phyloP scores from a whole-genome alignment of 2,329 filamentous ascomycete species.

The Purpureocillium lavendulum region DNA sequence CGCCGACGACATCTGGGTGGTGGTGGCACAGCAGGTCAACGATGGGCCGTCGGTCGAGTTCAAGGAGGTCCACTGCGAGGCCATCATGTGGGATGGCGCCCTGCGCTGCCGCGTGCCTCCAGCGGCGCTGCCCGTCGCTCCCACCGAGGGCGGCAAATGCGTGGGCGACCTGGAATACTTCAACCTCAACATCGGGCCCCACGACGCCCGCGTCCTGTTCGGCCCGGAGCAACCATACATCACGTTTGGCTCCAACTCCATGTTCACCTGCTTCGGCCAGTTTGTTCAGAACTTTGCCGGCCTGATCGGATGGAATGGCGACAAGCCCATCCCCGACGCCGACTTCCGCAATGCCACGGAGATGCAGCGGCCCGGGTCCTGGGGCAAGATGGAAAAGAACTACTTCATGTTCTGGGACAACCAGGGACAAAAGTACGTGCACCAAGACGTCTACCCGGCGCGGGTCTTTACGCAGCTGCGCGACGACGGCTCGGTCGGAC shows the following conservation, averaged over 20 bases:
- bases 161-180: slow-evolving; percentile 32
- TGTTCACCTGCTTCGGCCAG: slow-evolving; percentile 46
- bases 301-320: slow-evolving; percentile 34
- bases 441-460: slow-evolving; percentile 42
- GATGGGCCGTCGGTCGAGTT: slow-evolving; percentile 20
- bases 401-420: slow-evolving; percentile 54
- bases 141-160: slow-evolving; percentile 36
- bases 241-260: slow-evolving; percentile 48
- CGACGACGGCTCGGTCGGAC: slow-evolving; percentile 35
- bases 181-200: slow-evolving; percentile 39
- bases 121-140: slow-evolving; percentile 33
- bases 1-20: slow-evolving; percentile 36
- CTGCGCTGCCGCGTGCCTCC: slow-evolving; percentile 34
- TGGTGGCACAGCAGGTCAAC: slow-evolving; percentile 38
- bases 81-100: slow-evolving; percentile 31
- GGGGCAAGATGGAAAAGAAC: slow-evolving; percentile 46
- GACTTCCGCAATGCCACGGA: slow-evolving; percentile 38
- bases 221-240: slow-evolving; percentile 41
- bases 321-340: slow-evolving; percentile 9
- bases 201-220: slow-evolving; percentile 50
- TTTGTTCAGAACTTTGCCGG: slow-evolving; percentile 46
- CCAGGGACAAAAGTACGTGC: slow-evolving; percentile 34
- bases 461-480: slow-evolving; percentile 39
- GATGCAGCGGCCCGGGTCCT: slow-evolving; percentile 39
- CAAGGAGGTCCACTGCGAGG: slow-evolving; percentile 40